phyloP scores from a whole-genome alignment of 225 moss, liverwort and hornwort species.

The Lunularia cruciata region DNA sequence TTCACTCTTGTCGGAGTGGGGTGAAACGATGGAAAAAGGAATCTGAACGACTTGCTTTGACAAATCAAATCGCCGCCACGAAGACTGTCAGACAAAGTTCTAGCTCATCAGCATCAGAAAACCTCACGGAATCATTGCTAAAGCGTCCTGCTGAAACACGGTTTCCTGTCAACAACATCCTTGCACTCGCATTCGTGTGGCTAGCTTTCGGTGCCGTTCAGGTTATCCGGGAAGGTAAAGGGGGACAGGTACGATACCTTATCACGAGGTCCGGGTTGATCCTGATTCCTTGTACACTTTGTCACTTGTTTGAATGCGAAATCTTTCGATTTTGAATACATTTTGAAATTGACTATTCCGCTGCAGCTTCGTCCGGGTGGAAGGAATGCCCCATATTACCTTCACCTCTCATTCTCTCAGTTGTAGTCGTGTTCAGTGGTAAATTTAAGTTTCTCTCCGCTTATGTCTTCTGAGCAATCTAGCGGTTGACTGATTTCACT shows the following conservation, averaged over 20 bases:
- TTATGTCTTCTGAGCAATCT: too few relatives aligned
- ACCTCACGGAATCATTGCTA: conserved; percentile 21
- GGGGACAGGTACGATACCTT: conserved; percentile 41
- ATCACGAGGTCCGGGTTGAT: background rate
- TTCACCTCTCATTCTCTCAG: too few relatives aligned
- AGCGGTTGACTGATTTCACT: too few relatives aligned
- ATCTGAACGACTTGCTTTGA: conserved; percentile 2
- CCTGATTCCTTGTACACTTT: too few relatives aligned
- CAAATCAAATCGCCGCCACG: background rate
- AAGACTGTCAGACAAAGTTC: background rate
- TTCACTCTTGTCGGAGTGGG: conserved; percentile 17
- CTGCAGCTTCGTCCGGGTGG: too few relatives aligned
- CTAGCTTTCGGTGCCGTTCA: conserved; percentile 61
- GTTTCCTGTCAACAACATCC: conserved; percentile 28
- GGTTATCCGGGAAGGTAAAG: conserved; percentile 59
- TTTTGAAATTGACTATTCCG: too few relatives aligned
- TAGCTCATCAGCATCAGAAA: background rate
- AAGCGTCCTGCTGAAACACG: conserved; percentile 10
- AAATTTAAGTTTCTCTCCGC: too few relatives aligned
- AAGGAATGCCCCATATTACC: too few relatives aligned
- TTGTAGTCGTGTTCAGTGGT: too few relatives aligned
- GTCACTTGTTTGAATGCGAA: too few relatives aligned
- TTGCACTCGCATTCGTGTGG: conserved; percentile 59
- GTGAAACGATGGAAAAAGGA: conserved; percentile 31
- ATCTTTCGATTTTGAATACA: too few relatives aligned